A percentile compares a stretch with the other conserved stretches of the same genome.
These are phyloP conservation scores for Talaromyces proteolyticus DNA, from an alignment of 495 filamentous ascomycete genomes.

Conservation along the genomic window DNA sequence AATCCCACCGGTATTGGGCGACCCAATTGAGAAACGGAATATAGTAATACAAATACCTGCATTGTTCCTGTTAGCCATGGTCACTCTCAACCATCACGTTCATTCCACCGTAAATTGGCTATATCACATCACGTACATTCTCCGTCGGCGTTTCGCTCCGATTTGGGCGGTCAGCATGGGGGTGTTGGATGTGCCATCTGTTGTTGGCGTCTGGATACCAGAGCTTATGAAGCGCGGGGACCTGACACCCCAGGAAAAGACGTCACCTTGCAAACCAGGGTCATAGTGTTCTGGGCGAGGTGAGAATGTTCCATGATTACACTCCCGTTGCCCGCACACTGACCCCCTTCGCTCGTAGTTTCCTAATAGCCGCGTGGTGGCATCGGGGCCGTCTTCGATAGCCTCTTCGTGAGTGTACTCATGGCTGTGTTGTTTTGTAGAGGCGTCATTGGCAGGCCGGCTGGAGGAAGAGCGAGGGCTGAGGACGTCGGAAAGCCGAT, in stretches of 20 bases:
- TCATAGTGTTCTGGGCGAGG: conserved; percentile 25
- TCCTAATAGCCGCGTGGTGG: conserved; percentile 30
- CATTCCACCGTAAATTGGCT: conserved; percentile 4
- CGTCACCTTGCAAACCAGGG: background rate
- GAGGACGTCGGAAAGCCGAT: conserved; percentile 31
- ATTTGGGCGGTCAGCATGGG: conserved; percentile 53
- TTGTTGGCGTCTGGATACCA: conserved; percentile 3
- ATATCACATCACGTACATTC: too few species aligned
- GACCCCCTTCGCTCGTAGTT: conserved; percentile 30
- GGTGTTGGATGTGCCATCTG: conserved; percentile 23
- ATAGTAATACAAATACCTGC: conserved; percentile 89
- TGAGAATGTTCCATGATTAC: conserved; percentile 77
- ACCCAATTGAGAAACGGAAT: conserved; percentile 89
- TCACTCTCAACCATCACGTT: conserved; percentile 1
- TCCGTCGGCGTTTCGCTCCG: conserved; percentile 48
- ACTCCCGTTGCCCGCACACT: conserved; percentile 39
- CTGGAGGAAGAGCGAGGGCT: conserved; percentile 11
- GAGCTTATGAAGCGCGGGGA: conserved; percentile 1
- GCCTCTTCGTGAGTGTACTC: background rate
- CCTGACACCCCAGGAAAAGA: conserved; percentile 1
- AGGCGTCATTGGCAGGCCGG: conserved; percentile 1
- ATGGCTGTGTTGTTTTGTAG: conserved; percentile 1
- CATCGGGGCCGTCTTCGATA: conserved; percentile 14
- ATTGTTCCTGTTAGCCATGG: conserved; percentile 9
- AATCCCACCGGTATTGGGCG: conserved; percentile 72